These are phyloP conservation scores for Apiospora phragmitis DNA, from an alignment of 2,329 filamentous ascomycete genomes.

Conservation along the genomic window DNA sequence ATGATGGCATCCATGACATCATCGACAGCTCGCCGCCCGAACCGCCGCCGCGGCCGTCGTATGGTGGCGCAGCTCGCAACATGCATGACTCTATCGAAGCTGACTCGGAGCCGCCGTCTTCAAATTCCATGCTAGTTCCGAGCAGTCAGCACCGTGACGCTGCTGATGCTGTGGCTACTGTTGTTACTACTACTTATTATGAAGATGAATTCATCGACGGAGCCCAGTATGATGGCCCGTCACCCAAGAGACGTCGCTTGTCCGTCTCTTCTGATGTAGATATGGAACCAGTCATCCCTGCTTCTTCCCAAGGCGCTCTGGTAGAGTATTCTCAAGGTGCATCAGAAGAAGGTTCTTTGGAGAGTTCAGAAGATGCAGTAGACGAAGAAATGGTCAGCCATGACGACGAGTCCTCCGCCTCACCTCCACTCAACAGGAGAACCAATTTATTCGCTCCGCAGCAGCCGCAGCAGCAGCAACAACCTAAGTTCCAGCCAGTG, in stretches of 20 bases:
- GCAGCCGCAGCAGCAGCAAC: not conserved
- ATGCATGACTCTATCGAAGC: constrained; percentile 13
- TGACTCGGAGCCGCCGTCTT: constrained; percentile 12
- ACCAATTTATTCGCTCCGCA: not conserved
- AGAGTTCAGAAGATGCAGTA: not conserved
- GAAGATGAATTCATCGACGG: constrained; percentile 1
- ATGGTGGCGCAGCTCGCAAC: not conserved
- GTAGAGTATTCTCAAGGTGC: not conserved
- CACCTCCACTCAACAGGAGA: not conserved
- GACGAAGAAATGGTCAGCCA: constrained; percentile 5
- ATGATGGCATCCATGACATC: constrained; percentile 24
- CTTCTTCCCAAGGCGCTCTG: not conserved
- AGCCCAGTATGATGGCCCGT: constrained; percentile 14
- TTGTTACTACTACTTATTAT: not conserved
- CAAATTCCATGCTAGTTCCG: not conserved
- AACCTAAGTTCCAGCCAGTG: constrained; percentile 36
- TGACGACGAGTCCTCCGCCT: not conserved
- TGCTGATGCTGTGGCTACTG: not conserved
- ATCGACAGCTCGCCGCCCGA: constrained; percentile 30
- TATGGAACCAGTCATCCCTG: not conserved
- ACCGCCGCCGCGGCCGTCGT: constrained; percentile 16
- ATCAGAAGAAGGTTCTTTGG: not conserved
- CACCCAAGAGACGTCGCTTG: constrained; percentile 39
- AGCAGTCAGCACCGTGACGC: constrained; percentile 3
- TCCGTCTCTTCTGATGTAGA: constrained; percentile 29